Conservation (phyloP, 2,329 filamentous ascomycete genomes). For the Celoporthe dispersa region DNA sequence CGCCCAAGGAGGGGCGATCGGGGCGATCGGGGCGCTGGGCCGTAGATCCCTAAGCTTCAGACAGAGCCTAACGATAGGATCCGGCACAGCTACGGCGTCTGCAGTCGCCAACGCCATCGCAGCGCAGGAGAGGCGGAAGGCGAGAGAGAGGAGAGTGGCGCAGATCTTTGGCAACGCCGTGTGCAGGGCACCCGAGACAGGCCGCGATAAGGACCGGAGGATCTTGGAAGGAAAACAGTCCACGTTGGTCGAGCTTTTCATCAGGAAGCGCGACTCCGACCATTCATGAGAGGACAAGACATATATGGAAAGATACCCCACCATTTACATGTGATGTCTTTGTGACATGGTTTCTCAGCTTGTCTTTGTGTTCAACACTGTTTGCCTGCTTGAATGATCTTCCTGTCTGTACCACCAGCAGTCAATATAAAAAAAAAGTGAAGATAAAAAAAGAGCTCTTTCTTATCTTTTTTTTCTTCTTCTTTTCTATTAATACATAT, state of each 20-base stretch:
- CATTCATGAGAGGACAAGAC: neutral
- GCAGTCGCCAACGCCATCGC: slow-evolving; percentile 40
- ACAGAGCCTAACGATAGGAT: slow-evolving; percentile 32
- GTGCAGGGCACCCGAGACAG: slow-evolving; percentile 53
- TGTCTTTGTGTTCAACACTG: neutral
- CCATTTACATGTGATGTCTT: neutral
- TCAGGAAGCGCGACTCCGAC: slow-evolving; percentile 42
- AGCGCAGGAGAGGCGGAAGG: slow-evolving; percentile 57
- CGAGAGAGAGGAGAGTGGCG: slow-evolving; percentile 65
- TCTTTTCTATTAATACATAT: too few relatives aligned
- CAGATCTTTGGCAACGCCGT: slow-evolving; percentile 67
- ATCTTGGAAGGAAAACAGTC: slow-evolving; percentile 66
- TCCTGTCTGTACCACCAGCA: neutral
- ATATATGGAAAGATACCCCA: neutral
- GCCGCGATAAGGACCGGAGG: slow-evolving; percentile 59
- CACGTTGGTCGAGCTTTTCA: slow-evolving; percentile 72
- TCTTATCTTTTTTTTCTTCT: too few relatives aligned
- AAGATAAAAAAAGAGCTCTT: too few relatives aligned
- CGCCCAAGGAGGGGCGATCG: slow-evolving; percentile 30
- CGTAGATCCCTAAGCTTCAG: slow-evolving; percentile 54
- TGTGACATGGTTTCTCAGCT: neutral
- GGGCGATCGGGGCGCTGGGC: slow-evolving; percentile 37
- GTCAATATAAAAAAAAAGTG: neutral
- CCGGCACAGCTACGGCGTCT: slow-evolving; percentile 32
- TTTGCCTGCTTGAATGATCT: neutral